Evolutionary conservation across 108 stramenopile species (phyloP), one percentile per base, ranked within the genome.

Genomic region (Pseudonitzschia delicatissima): DNA sequence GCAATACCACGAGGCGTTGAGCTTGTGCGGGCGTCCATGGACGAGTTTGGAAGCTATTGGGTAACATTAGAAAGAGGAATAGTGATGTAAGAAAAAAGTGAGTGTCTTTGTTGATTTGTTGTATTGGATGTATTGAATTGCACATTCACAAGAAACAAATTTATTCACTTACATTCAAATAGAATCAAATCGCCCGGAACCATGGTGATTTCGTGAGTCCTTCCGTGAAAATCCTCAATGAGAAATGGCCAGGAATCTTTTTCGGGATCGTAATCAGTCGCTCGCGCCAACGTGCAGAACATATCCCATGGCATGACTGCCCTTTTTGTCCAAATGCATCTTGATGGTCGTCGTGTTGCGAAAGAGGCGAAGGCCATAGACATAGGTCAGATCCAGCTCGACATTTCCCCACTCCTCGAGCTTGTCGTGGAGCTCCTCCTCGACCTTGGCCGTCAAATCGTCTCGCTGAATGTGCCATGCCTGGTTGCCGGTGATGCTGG

Each of bases 171-270:
- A 57, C 55, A 72, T 72, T 89, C 88, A 60, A 86, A 89, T 13
- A 89, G 47, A 20, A 88, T 45, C 66, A 88, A 39, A 62, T 88
- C 87, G 13, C 87, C 82, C 12, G 78, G 72, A 50, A 70, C 52
- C 48, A 80, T 47, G 36, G 60, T 57, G 7, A 82, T 62, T 33
- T 69, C 71, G 40, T 71, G 71, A 13, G 48, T 57, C 28, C 62
- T 74, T 8, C 82, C 82, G 11, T 76, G 68, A 68, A 78, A 80
- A 53, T 76, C 79, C 67, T 83, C 82, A 27, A 77, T 77, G 23
- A 62, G 13, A 20, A 77, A 36, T 13, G 71, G 71, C 80, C 84
- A 85, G 3, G 77, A 71, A n/a, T 78, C 68, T 17, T 48, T 45
- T 11, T 77, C 67, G 25, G 47, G 23, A 1, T 21, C 20, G 47